These are phyloP conservation scores for Suillus decipiens DNA, from an alignment of 768 basidiomycete genomes.

Conservation along the genomic window DNA sequence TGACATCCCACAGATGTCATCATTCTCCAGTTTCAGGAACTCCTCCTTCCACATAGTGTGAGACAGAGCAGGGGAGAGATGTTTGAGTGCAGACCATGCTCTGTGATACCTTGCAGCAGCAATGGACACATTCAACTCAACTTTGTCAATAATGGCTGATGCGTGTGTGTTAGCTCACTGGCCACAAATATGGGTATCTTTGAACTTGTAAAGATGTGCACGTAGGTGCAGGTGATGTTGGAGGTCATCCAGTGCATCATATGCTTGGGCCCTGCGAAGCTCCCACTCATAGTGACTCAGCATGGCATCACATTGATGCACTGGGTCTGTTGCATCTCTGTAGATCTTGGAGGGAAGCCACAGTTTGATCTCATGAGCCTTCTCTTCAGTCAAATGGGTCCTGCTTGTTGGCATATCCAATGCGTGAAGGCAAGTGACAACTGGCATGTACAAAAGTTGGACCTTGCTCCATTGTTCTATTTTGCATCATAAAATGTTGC, in stretches of 20 bases:
- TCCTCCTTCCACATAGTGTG: no score
- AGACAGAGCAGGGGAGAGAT: no score
- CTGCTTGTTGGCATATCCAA: not conserved
- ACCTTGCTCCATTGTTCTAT: constrained; percentile 31
- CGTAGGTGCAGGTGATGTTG: constrained; percentile 19
- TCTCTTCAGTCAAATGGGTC: not conserved
- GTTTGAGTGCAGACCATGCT: no score
- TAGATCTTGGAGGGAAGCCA: not conserved
- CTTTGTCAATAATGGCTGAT: constrained; percentile 13
- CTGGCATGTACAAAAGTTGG: constrained; percentile 34
- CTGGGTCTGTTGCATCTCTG: not conserved
- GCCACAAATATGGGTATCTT: not conserved
- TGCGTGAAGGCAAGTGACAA: no score
- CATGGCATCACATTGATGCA: not conserved
- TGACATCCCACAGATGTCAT: not conserved
- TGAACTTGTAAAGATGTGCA: constrained; percentile 25
- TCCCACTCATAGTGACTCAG: constrained; percentile 13
- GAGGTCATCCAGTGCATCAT: constrained; percentile 17
- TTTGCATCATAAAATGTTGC: constrained; percentile 20
- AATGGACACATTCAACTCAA: not conserved
- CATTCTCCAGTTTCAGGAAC: not conserved
- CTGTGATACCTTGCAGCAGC: not conserved
- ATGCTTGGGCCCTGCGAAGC: constrained; percentile 20
- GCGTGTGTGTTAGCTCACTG: constrained; percentile 29
- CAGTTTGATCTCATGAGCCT: not conserved